Evolutionary conservation across 177 flowering plant species (phyloP).

Genomic region (Tripterygium wilfordii): DNA sequence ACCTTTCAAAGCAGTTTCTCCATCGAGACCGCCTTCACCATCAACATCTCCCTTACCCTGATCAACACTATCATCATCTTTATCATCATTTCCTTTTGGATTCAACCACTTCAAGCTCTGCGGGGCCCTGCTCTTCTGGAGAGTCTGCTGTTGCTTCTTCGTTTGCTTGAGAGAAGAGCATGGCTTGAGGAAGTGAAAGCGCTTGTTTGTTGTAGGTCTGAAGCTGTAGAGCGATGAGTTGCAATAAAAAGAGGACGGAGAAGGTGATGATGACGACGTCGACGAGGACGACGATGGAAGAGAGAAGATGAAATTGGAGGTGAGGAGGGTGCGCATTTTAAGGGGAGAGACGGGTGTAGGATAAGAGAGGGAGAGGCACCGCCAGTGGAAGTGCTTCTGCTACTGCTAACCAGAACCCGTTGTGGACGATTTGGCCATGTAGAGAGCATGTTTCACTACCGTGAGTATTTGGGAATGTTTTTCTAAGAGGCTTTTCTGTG

Average conservation of each 20-base stretch:
- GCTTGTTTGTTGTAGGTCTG: slow-evolving; percentile 31
- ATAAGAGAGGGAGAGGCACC: slow-evolving; percentile 5
- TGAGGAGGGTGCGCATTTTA: slow-evolving; percentile 36
- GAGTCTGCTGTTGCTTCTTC: slow-evolving; percentile 49
- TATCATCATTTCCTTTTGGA: slow-evolving; percentile 31
- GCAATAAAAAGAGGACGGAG: slow-evolving; percentile 4
- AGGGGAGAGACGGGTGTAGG: slow-evolving; percentile 12
- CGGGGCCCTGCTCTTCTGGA: slow-evolving; percentile 39
- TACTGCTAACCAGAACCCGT: background rate
- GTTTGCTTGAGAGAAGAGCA: slow-evolving; percentile 69
- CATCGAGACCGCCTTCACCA: slow-evolving; percentile 17
- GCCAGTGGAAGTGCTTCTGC: background rate
- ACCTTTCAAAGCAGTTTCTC: slow-evolving; percentile 59
- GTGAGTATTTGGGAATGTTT: too few species aligned
- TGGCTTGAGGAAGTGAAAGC: slow-evolving; percentile 52
- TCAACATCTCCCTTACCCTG: slow-evolving; percentile 18
- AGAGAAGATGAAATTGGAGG: slow-evolving; percentile 9
- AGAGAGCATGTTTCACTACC: too few species aligned
- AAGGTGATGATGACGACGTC: too few species aligned
- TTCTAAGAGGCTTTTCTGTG: too few species aligned
- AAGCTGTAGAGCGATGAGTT: slow-evolving; percentile 22
- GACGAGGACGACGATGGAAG: too few species aligned
- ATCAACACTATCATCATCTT: slow-evolving; percentile 13
- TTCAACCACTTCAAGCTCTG: slow-evolving; percentile 41
- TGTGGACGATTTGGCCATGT: slow-evolving; percentile 1